phyloP scores from a whole-genome alignment of 192 early-diverging fungal species.

The Umbelopsis sp. region DNA sequence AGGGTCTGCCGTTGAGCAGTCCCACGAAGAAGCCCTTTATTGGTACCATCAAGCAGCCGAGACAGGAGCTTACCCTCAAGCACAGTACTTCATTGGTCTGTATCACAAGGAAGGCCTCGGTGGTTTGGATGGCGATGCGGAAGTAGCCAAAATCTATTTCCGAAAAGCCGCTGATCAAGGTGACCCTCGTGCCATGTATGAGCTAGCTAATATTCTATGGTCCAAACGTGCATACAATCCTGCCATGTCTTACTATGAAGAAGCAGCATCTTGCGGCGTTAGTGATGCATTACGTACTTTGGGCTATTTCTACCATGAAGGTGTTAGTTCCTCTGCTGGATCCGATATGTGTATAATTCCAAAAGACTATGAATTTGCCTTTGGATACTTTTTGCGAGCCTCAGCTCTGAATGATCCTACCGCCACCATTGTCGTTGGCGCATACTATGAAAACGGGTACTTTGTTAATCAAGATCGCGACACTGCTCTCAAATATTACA shows the following conservation, averaged over 20 bases:
- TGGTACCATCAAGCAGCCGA: constrained; percentile 34
- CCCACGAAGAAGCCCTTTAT: constrained; percentile 19
- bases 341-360: constrained; percentile 11
- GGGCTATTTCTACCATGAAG: constrained; percentile 31
- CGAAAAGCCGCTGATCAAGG: constrained; percentile 20
- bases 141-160: constrained; percentile 26
- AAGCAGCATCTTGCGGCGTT: constrained; percentile 22
- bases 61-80: constrained; percentile 13
- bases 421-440: constrained; percentile 29
- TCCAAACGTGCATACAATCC: not conserved
- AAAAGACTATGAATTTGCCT: constrained; percentile 31
- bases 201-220: constrained; percentile 25
- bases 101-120: constrained; percentile 25
- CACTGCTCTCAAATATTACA: constrained; percentile 30
- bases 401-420: constrained; percentile 22
- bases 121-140: constrained; percentile 19
- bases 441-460: constrained; percentile 36
- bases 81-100: constrained; percentile 27
- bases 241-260: constrained; percentile 2
- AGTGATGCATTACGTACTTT: constrained; percentile 23
- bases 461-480: constrained; percentile 11
- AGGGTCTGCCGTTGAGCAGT: not conserved
- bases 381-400: constrained; percentile 29
- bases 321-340: constrained; percentile 2
- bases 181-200: constrained; percentile 24